Conservation (phyloP, 805 yeast species). For the Clavispora fructus region DNA sequence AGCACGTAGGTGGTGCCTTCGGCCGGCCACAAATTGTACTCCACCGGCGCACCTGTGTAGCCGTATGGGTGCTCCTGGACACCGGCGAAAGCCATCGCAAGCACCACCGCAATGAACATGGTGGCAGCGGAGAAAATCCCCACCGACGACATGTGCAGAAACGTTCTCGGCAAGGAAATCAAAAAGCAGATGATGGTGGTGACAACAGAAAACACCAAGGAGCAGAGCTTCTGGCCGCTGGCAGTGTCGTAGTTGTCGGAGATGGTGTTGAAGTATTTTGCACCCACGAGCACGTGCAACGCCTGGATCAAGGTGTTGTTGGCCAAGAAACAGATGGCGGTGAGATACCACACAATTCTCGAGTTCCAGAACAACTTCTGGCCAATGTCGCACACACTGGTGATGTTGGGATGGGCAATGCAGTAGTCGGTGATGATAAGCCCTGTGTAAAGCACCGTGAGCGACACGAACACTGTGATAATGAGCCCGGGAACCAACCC, state of each 20-base stretch:
- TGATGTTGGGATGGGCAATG: slow-evolving; percentile 46
- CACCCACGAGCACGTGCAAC: slow-evolving; percentile 55
- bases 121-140: slow-evolving; percentile 53
- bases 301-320: slow-evolving; percentile 57
- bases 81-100: slow-evolving; percentile 51
- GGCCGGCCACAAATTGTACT: slow-evolving; percentile 40
- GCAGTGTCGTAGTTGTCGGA: slow-evolving; percentile 33
- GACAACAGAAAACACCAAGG: slow-evolving; percentile 49
- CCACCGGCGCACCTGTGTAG: slow-evolving; percentile 36
- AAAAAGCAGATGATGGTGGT: slow-evolving; percentile 45
- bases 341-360: slow-evolving; percentile 50
- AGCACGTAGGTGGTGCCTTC: slow-evolving; percentile 48
- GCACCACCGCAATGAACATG: slow-evolving; percentile 51
- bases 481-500: slow-evolving; percentile 57
- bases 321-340: slow-evolving; percentile 48
- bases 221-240: slow-evolving; percentile 28
- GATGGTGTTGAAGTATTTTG: slow-evolving; percentile 54
- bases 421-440: slow-evolving; percentile 51
- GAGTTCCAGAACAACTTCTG: slow-evolving; percentile 49
- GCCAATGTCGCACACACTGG: slow-evolving; percentile 56
- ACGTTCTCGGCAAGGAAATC: slow-evolving; percentile 53
- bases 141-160: slow-evolving; percentile 45
- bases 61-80: slow-evolving; percentile 45
- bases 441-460: slow-evolving; percentile 52
- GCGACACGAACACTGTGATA: slow-evolving; percentile 46